Base-by-base conservation (phyloP, 2,329 filamentous ascomycete species). In the Cordyceps pruinosa region DNA sequence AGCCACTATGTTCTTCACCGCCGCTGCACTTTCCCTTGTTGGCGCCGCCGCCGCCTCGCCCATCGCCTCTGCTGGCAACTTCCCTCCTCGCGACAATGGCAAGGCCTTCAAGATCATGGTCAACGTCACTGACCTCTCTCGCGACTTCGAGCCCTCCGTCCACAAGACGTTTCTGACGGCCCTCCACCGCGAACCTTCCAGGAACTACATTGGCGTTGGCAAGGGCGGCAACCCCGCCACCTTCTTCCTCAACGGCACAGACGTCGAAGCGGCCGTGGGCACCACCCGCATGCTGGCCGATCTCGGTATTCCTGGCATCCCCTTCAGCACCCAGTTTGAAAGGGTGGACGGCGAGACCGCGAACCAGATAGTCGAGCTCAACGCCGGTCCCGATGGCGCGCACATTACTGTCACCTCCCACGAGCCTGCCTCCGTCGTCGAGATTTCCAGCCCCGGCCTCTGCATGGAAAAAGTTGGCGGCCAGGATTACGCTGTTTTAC, bases 1-100 rank as follows among this genome's bases (percentile, higher is more conserved):
- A 77, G 78, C 45, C 72, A 75, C 64, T 4, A 51, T 51, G 48
- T 78, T 78, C 35, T 74, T 76, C 56, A 72, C 75, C 8, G 66
- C 65, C 15, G 64, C 48, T 19, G 34, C 44, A 23, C 28, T 50
- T 28, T 35, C 46, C n/a, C 53, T 59, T 26, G 32, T 42, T 41
- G 28, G 47, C 32, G 10, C 52, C 17, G 42, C 49, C 21, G 35
- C 53, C 21, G 58, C 58, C 44, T 44, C 42, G 26, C 56, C 50
- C 28, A 26, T 50, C 19, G 32, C 19, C 19, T 35, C 25, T 34
- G 23, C 37, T 12, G 13, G 21, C 30, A 30, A 23, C 23, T 49
- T 37, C 53, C 53, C 44, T 32, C 28, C 35, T 23, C 34, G 23
- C 13, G 39, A 48, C 21, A 44, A 41, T 17, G 56, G 56, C 47